Base-by-base conservation (phyloP, 2,329 filamentous ascomycete genomes). In the Simplicillium aogashimaense region DNA sequence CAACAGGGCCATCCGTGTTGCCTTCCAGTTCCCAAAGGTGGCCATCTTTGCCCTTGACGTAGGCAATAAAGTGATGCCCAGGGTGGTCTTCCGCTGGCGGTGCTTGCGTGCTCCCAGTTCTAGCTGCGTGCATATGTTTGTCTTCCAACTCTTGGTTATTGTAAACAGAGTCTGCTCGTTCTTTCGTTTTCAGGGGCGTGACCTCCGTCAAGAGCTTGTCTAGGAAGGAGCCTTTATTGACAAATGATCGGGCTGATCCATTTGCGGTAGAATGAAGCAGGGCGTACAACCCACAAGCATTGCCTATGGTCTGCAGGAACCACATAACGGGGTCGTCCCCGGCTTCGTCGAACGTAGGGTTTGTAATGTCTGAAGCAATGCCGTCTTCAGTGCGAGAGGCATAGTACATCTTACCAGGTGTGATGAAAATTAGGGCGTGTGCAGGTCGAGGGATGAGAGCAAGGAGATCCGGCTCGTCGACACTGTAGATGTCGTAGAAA, bases 241-340 rank as follows among this genome's bases (percentile, higher is more conserved):
- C 70, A 43, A 73, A 67, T 3, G 61, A 55, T 14, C 72, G 64
- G 0, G 79, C 73, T 4, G 67, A 66, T 1, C 85, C 84, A 56
- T 92, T 94, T 37, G 74, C 74, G 1, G 83, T 72, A 13, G 75
- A 76, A 57, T 94, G 86, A 8, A 94, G 59, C 5, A 92, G 66
- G 0, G 79, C 86, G 53, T 88, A 87, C 16, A 89, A 72, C 1
- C 86, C 86, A 55, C 86, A 94, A 1, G 86, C 83, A 55, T 92
- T 82, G 43, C 78, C 75, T 51, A 94, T 92, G 0, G 84, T 92
- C 60, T 94, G 86, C 53, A 81, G 81, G 64, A 87, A 92, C 86
- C 86, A 94, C 14, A 86, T 65, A 1, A 89, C 77, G 7, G 83
- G 75, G 50, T 89, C 83, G 1, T 53, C 49, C 2, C 60, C 60